Base-by-base conservation (phyloP, 2,329 filamentous ascomycete species). In the Trichoderma sp. region DNA sequence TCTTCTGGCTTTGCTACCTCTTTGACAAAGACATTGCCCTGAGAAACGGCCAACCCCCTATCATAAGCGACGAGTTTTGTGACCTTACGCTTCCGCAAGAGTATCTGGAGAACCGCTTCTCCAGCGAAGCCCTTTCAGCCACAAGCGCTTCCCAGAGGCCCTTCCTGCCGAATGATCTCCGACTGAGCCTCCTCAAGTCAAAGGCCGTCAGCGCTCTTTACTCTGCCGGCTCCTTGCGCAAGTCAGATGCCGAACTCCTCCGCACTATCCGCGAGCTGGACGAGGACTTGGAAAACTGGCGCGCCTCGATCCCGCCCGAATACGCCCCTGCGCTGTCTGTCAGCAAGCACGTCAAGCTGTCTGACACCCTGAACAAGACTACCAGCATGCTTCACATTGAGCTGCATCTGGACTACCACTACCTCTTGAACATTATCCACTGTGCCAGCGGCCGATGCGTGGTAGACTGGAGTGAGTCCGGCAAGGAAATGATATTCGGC, bases 1-100 rank as follows among this genome's bases (percentile, higher is more conserved):
- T 86, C 0, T 87, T 87, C 69, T 87, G 85, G 83, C 68, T 86
- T 6, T 81, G 80, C 67, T 86, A 85, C 64, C 76, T 76, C 2
- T 72, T 84, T 10, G 84, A 87, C 68, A 86, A 85, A 66, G 84
- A 86, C n/a, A 76, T 85, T 14, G 75, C 82, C 0, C 74, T 87
- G 0, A 79, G 84, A 3, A 83, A 80, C 0, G 82, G 83, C 0
- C 82, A 84, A 55, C 83, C 83, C 0, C 83, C 83, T 1, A 72
- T 77, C 1, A 80, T 85, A 21, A 71, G 74, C 3, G 82, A 85
- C 59, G 79, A 82, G 17, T 80, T 83, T 62, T 85, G 83, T 67
- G 82, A 85, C 68, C 73, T 85, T 15, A 79, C 80, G 0, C 72
- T 85, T 3, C 82, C 83, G 0, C 73, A 76, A 0, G 68, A 73